Evolutionary conservation across 441 rosid species (phyloP), one percentile per base, ranked within the genome.

Genomic region (Macaranga tanarius): DNA sequence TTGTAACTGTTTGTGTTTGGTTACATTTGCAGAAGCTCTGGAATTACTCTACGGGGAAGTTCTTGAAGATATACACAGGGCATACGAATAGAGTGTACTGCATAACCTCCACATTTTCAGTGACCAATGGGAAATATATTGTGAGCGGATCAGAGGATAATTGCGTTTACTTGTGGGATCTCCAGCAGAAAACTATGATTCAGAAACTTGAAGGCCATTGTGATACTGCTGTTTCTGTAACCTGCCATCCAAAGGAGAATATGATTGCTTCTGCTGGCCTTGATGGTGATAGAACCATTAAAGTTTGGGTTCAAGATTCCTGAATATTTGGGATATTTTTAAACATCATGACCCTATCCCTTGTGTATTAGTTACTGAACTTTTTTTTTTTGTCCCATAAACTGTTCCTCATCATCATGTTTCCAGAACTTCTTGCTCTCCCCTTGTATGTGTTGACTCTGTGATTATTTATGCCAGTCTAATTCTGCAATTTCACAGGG

Each of bases 101-200:
- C 75, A 76, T 89, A 72, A 91, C 90, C 59, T 80, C 99, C 0
- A 91, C 99, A 10, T 95, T 95, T 83, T 90, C 99, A 0, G 99
- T 95, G 57, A 95, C 97, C 6, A 90, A 86, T 38, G 99, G 97
- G 58, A 95, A 90, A 70, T 95, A 87, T 73, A 95, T 95, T 45
- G 97, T 95, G 17, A 92, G 99, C 26, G 99, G 98, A 44, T 95
- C 99, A 1, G 99, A 95, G 76, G 99, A 92, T 59, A 84, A 85
- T 13, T 91, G 96, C 71, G 87, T 95, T 40, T 95, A 92, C 80
- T 52, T 95, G 23, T 95, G 99, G 99, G 95, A 95, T 86, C 88
- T 92, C 55, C 99, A 95, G 76, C 86, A 77, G 72, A 92, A 85
- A 80, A 90, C 87, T 28, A 78, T 89, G 89, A 48, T 92, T 63